phyloP scores from a whole-genome alignment of 2,329 filamentous ascomycete genomes.

The Fusarium guadeloupense region DNA sequence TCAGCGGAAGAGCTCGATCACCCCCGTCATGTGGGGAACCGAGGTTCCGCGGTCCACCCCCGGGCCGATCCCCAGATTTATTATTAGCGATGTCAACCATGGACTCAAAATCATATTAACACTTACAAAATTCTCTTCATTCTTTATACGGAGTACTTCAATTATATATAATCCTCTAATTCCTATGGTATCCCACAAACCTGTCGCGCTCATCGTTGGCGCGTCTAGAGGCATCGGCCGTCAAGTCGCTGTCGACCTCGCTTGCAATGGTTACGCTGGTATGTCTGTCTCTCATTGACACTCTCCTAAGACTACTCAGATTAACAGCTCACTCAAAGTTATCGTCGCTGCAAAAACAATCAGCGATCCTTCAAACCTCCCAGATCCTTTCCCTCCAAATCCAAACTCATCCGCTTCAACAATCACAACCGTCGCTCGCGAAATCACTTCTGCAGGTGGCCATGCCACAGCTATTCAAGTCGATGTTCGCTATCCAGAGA shows the following conservation, averaged over 20 bases:
- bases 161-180: too few relatives aligned
- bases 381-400: slow-evolving; percentile 73
- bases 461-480: slow-evolving; percentile 72
- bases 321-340: slow-evolving; percentile 53
- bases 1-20: slow-evolving; percentile 6
- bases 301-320: not conserved
- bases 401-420: slow-evolving; percentile 80
- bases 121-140: not conserved
- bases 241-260: slow-evolving; percentile 81
- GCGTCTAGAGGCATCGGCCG: slow-evolving; percentile 83
- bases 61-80: not conserved
- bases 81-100: not conserved
- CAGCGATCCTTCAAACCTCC: slow-evolving; percentile 65
- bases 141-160: too few relatives aligned
- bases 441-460: slow-evolving; percentile 73
- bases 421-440: slow-evolving; percentile 80
- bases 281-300: slow-evolving; percentile 26
- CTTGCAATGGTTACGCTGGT: slow-evolving; percentile 76
- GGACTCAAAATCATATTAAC: not conserved
- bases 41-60: slow-evolving; percentile 28
- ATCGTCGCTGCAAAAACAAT: slow-evolving; percentile 81
- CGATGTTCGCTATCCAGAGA: slow-evolving; percentile 72
- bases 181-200: slow-evolving; percentile 46
- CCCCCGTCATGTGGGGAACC: slow-evolving; percentile 32
- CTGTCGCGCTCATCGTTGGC: slow-evolving; percentile 77